Evolutionary conservation across 768 basidiomycete genomes (phyloP), one percentile per base, ranked within the genome.

Genomic region (Leccinum aurantiacum): DNA sequence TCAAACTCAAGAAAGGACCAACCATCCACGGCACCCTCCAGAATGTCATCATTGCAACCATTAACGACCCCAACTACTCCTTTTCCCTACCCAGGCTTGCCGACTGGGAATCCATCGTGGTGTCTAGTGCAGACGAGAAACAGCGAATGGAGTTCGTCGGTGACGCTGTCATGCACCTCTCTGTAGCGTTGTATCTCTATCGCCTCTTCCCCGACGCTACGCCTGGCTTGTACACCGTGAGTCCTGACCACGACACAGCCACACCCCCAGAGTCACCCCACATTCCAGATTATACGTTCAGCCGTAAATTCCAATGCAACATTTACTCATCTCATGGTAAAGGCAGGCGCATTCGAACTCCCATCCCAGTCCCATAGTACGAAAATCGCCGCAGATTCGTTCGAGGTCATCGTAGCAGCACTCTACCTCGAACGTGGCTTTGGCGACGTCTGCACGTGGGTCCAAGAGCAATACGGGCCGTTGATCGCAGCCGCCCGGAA

Each of bases 101-200:
- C 22, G 70, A 74, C 46, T 72, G 72, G 71, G 70, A 74, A 25
- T 65, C 70, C 9, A 5, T 73, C 6, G 65, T 74, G 22, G 60
- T 68, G 4, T 74, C 66, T 50, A 67, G 63, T 14, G 53, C 44
- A 15, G 59, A 60, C 27, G 73, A 75, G 64, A 74, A 75, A 65
- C 77, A 82, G 37, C 73, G 79, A 27, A 58, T 81, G 50, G 81
- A 82, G 64, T 82, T 80, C 64, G 62, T 82, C 13, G 81, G 81
- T 5, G 81, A 82, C 57, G 76, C 79, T 29, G 68, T 79, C 56
- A 80, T 82, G 73, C 74, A 79, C 60, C 75, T 77, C 58, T 69
- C 73, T 31, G 68, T 82, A 17, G 76, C 77, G 11, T 70, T 75
- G 47, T 72, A 73, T 57, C 72, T 83, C 2, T 78, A 76, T 58